A percentile compares a stretch with the other conserved stretches of the same genome.
phyloP scores from a whole-genome alignment of 768 basidiomycete species.

The Filobasidium floriforme region DNA sequence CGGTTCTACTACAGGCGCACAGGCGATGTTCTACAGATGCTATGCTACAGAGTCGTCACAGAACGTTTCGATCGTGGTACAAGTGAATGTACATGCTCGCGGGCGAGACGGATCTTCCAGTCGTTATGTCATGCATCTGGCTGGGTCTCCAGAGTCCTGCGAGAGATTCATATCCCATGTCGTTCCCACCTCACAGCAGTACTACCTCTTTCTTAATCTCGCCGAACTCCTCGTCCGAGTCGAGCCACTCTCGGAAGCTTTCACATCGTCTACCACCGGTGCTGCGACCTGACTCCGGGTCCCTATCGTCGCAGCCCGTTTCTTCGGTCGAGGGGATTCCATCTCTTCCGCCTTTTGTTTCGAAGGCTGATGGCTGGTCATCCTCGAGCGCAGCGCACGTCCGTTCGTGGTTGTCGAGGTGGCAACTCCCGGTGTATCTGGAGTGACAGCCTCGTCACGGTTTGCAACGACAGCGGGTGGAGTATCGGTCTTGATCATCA shows the following conservation, averaged over 20 bases:
- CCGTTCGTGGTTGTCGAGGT: neutral
- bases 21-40: no score
- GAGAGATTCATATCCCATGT: neutral
- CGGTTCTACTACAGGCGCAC: no score
- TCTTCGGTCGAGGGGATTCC: constrained; percentile 5
- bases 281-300: neutral
- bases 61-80: no score
- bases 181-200: neutral
- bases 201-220: constrained; percentile 1
- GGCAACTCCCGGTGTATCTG: neutral
- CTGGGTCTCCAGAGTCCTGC: no score
- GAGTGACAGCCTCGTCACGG: neutral
- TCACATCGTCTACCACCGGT: neutral
- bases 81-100: no score
- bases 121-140: no score
- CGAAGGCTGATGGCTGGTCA: neutral
- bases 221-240: constrained; percentile 4
- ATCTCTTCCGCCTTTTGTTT: constrained; percentile 8
- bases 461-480: neutral
- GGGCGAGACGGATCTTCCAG: no score
- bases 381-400: neutral
- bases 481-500: neutral
- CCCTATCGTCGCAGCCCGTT: neutral
- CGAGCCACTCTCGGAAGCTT: neutral
- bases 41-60: no score